Base-by-base conservation (phyloP, 176 grass and related monocot species). In the Carex scoparia region DNA sequence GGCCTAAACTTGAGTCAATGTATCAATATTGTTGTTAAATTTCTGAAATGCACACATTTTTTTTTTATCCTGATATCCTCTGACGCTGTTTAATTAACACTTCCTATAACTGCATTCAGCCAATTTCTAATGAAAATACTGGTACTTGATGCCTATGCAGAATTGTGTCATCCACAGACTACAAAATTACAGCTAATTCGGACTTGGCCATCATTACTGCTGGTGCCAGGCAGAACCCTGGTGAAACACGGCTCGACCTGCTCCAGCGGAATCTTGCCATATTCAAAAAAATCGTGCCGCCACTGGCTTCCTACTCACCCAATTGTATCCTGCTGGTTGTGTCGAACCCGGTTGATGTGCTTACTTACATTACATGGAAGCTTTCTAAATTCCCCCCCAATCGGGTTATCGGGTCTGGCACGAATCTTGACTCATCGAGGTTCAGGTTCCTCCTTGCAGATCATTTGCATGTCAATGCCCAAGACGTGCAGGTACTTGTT, bases 391-490 rank as follows among this genome's bases (percentile, higher is more conserved):
- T 94, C 87, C 92, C 92, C 3, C 59, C 87, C 0, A 79, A 66
- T 74, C 87, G 86, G 30, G 87, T 94, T 31, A 86, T 94, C 37
- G 92, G 92, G 0, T 94, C 92, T 0, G 92, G 92, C 0, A 94
- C 92, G 15, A 94, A 94, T 85, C 92, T 94, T 1, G 90, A 94
- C 78, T 92, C 92, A 4, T 94, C 90, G 0, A 61, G 92, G 80
- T 92, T 94, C 84, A 83, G 92, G 23, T 90, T 69, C 84, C 88
- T 94, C 9, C 84, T 94, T 56, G 90, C 88, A 46, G 88, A 94
- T 42, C 90, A 94, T 85, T 87, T 94, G 84, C 80, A 94, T 54
- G 88, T 94, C 81, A 94, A 92, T 83, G 92, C 92, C 1, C 92
- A 94, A 69, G 92, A 94, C 31, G 92, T 94, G 1, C 92, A 94